Base-by-base conservation (phyloP, 805 yeast genomes). In the Ogataea angusta region DNA sequence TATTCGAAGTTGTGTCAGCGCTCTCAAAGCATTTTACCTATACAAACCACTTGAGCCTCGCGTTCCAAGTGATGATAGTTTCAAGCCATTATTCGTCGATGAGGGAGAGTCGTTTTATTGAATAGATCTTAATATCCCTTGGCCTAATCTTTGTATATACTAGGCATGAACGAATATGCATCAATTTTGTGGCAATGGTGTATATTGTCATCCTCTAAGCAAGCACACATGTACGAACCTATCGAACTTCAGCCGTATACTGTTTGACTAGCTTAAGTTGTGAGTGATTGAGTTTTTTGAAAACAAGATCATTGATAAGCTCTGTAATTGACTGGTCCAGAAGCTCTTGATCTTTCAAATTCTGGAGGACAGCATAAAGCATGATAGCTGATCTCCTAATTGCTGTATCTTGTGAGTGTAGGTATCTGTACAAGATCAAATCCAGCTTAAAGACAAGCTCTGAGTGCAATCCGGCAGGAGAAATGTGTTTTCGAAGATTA, bases 21-120 rank as follows among this genome's bases (percentile, higher is more conserved):
- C 97, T 24, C 76, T 93, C 60, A 82, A 88, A 72, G 78, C 86
- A 45, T 93, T 93, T 82, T 93, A 93, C 68, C 75, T 95, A 57
- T 93, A 93, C 65, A 79, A 84, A 48, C 98, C 98, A 12, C 63
- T 83, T 33, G 73, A 73, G 47, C 70, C 74, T 12, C 71, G 70
- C 43, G 62, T 76, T 29, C 93, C 95, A 40, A 78, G 85, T 57
- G 88, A 82, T 49, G 47, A 51, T 12, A 45, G 53, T 31, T 68
- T 63, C 56, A 56, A 56, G 41, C 70, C 73, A 31, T 49, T 60
- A 37, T 58, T 52, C 39, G 54, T 63, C 22, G 67, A 64, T 40
- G 59, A 51, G 34, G 69, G 69, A 46, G 68, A 64, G 49, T 52
- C 60, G 18, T 62, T 63, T 50, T 62, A 55, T 34, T 60, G 49